Evolutionary conservation across 2,329 filamentous ascomycete species (phyloP), one percentile per base, ranked within the genome.

Genomic region (Fusarium globosum): DNA sequence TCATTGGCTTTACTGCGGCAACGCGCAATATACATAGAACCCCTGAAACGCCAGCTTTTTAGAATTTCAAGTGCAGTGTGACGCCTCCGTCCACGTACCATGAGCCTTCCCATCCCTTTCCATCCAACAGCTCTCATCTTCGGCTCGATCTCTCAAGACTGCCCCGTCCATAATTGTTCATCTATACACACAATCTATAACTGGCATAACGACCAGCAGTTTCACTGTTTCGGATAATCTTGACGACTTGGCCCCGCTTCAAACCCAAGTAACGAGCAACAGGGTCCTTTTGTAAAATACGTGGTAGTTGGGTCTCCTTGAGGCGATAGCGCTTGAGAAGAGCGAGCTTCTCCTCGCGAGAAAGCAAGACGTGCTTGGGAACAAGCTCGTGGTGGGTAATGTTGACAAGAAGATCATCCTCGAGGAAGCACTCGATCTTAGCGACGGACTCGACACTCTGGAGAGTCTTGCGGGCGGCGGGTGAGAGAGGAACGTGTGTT

Each of bases 351-450:
- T 99, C 96, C 79, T 97, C 94, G 51, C 91, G 89, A 79, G 94
- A 97, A 64, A 99, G 90, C 69, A 98, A 85, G 42, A 98, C 92
- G 81, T 99, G 96, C 81, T 93, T 95, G 49, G 96, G 96, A 36
- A 99, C 96, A 63, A 99, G 89, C 84, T 98, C 96, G 85, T 99
- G 96, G 82, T 95, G 94, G 68, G 96, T 98, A 83, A 99, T 98
- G 85, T 99, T 99, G 83, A 99, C 95, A 68, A 98, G 88, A 78
- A 99, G 85, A 84, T 99, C 96, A 82, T 96, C 93, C 87, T 98
- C 96, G 78, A 96, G 90, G 86, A 99, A 99, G 81, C 94, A 94
- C 86, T 99, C 96, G 80, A 98, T 94, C 79, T 93, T 91, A 62
- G 93, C 93, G 81, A 90, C 88, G 71, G 91, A 90, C 77, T 93